Evolutionary conservation across 352 stramenopile genomes (phyloP), one percentile per base, ranked within the genome.

Genomic region (Phytopythium litorale): DNA sequence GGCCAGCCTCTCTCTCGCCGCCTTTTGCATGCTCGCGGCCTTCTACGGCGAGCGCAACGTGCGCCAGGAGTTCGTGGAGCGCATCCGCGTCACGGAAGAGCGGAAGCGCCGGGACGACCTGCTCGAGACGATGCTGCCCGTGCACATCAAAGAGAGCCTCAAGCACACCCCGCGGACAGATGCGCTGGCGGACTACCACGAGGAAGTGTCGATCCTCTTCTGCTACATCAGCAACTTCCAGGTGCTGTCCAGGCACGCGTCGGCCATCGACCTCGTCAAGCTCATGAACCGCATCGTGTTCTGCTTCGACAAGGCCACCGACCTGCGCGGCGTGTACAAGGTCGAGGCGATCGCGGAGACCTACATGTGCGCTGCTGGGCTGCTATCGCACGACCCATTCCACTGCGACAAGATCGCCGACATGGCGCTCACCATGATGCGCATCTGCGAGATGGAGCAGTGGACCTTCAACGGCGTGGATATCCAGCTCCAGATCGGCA

Each of bases 211-310:
- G 7, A 87, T 94, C 46, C 62, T 94, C 16, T 93, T 94, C 53
- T 92, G 82, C 63, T 89, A 92, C 53, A 78, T 94, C 56, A 87
- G 77, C 71, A 85, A 95, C 52, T 96, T 96, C 55, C 77, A 91
- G 51, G 66, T 64, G 13, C 71, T 93, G 25, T 88, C 78, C 18
- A 81, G 78, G 33, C 69, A 89, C 37, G 72, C 87, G 21, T 84
- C 68, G 8, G 78, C 85, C 16, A 89, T 89, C 55, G 76, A 94
- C 30, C 74, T 96, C 28, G 80, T 96, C 11, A 87, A 91, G 56
- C 73, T 94, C 15, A 87, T 96, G 66, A 92, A 97, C 60, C 83
- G 75, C n/a, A 85, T 94, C 38, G 91, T 91, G 30, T 93, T 90
- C 46, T 87, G 84, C 57, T 94, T 97, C 45, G 88, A 94, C 67